Percentiles rank a stretch among this genome's conserved stretches.
phyloP scores from a whole-genome alignment of 306 rosid genomes.

The Acacia crassicarpa region DNA sequence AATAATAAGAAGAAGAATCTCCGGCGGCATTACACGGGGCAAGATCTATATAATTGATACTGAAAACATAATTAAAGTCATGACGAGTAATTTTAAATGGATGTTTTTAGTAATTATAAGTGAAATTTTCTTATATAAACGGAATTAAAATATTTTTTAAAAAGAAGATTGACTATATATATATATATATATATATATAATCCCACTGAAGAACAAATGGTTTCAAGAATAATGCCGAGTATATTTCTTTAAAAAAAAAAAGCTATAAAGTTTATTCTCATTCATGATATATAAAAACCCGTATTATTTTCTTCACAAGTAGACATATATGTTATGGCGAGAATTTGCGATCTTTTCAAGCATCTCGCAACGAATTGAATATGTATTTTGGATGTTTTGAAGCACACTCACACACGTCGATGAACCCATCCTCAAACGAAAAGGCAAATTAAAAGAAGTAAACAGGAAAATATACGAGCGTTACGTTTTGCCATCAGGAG shows the following conservation, averaged over 20 bases:
- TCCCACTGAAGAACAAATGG: not conserved
- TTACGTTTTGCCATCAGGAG: conserved; percentile 4
- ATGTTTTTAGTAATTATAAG: not conserved
- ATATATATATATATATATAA: not conserved
- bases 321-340: not conserved
- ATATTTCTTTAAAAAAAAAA: not conserved
- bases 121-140: no score
- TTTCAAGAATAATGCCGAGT: not conserved
- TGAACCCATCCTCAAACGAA: not conserved
- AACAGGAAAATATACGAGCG: not conserved
- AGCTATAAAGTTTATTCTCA: not conserved
- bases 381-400: not conserved
- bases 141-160: no score
- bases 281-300: not conserved
- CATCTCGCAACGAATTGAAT: not conserved
- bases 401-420: not conserved
- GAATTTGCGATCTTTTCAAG: not conserved
- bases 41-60: not conserved
- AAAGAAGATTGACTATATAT: not conserved
- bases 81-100: not conserved
- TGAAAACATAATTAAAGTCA: not conserved
- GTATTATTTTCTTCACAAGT: not conserved
- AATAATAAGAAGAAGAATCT: rapidly evolving
- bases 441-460: not conserved
- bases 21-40: not conserved